A percentile compares a stretch with the other conserved stretches of the same genome.
phyloP scores from a whole-genome alignment of 2,329 filamentous ascomycete genomes.

The Trichoderma cornu-damae region DNA sequence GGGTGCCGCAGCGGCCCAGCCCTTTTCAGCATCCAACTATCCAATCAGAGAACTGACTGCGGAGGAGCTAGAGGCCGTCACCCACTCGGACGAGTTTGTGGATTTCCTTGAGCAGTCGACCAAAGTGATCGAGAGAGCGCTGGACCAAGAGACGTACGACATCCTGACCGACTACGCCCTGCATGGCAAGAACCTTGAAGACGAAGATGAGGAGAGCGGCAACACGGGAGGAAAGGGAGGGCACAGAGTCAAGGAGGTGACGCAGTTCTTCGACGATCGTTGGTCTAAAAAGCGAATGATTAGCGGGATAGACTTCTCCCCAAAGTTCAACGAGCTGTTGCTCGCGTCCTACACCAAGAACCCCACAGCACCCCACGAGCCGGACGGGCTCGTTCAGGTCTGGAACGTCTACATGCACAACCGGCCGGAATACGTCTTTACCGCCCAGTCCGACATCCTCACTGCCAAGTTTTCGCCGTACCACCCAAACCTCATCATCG shows the following conservation, averaged over 20 bases:
- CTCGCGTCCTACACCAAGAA: constrained; percentile 97
- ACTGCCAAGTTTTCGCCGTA: constrained; percentile 98
- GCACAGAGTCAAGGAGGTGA: constrained; percentile 75
- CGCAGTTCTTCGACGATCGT: constrained; percentile 89
- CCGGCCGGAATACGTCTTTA: constrained; percentile 92
- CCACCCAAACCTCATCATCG: constrained; percentile 92
- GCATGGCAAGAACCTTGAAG: constrained; percentile 67
- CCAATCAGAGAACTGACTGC: constrained; percentile 72
- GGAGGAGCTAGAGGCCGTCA: constrained; percentile 87
- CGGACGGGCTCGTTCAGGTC: constrained; percentile 87
- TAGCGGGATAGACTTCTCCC: constrained; percentile 90
- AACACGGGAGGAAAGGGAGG: constrained; percentile 66
- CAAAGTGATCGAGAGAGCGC: constrained; percentile 91
- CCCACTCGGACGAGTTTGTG: constrained; percentile 85
- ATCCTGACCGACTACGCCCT: constrained; percentile 91
- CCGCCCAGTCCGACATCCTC: constrained; percentile 91
- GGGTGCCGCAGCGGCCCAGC: constrained; percentile 27
- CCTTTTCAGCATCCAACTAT: constrained; percentile 49
- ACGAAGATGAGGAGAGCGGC: constrained; percentile 74
- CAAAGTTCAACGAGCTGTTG: constrained; percentile 88
- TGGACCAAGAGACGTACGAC: constrained; percentile 89
- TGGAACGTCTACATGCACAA: constrained; percentile 97
- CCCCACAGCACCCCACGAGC: constrained; percentile 86
- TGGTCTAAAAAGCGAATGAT: constrained; percentile 99
- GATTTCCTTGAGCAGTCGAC: constrained; percentile 94